These are phyloP conservation scores for Fusarium falciforme DNA, from an alignment of 2,329 filamentous ascomycete genomes.

Conservation along the genomic window DNA sequence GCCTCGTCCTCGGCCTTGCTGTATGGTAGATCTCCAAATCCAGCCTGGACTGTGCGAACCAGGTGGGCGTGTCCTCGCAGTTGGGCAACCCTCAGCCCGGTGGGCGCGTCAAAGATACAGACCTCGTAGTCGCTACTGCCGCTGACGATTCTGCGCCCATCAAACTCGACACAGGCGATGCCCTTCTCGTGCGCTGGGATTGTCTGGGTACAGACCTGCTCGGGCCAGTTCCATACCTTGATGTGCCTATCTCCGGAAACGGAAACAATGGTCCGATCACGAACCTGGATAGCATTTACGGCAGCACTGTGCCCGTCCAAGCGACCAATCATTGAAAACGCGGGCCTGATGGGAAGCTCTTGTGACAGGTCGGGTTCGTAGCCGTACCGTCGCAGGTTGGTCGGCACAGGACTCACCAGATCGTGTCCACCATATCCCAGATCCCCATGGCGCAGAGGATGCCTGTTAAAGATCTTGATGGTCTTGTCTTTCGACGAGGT, in stretches of 20 bases:
- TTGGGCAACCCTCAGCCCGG: slow-evolving; percentile 89
- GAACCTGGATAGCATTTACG: slow-evolving; percentile 95
- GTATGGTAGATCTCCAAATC: slow-evolving; percentile 88
- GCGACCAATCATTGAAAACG: slow-evolving; percentile 82
- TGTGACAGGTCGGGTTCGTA: slow-evolving; percentile 60
- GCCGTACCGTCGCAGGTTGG: slow-evolving; percentile 65
- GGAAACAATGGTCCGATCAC: slow-evolving; percentile 87
- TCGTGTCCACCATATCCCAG: slow-evolving; percentile 61
- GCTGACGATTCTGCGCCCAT: slow-evolving; percentile 91
- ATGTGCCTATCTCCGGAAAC: slow-evolving; percentile 94
- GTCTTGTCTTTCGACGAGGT: slow-evolving; percentile 98
- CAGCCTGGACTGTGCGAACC: slow-evolving; percentile 94
- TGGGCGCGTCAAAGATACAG: slow-evolving; percentile 90
- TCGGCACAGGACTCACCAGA: slow-evolving; percentile 64
- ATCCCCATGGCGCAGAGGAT: slow-evolving; percentile 70
- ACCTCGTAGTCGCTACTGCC: slow-evolving; percentile 97
- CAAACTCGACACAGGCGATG: slow-evolving; percentile 97
- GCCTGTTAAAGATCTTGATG: slow-evolving; percentile 95
- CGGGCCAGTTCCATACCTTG: slow-evolving; percentile 93
- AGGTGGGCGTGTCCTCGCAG: slow-evolving; percentile 84
- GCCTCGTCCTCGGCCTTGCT: slow-evolving; percentile 79
- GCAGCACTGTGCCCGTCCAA: slow-evolving; percentile 89
- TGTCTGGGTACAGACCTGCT: slow-evolving; percentile 79
- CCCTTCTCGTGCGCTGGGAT: slow-evolving; percentile 92
- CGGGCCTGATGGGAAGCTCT: slow-evolving; percentile 65